phyloP scores from a whole-genome alignment of 148 eudicot genomes.

The Persicaria maculosa region DNA sequence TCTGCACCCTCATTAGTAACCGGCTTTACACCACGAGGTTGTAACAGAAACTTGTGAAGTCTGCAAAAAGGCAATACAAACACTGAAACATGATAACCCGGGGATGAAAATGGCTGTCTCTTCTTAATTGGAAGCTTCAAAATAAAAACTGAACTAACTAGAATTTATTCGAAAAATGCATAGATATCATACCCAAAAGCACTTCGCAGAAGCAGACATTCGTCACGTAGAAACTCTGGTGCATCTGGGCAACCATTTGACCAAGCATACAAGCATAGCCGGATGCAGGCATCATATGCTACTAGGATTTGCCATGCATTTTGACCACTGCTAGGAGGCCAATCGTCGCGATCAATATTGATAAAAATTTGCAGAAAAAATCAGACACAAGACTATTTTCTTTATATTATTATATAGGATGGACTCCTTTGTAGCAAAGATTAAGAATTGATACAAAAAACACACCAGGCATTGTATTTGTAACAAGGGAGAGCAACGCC shows the following conservation, averaged over 20 bases:
- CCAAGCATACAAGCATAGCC: constrained; percentile 75
- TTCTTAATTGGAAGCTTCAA: not conserved
- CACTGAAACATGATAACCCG: not conserved
- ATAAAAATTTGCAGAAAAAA: not conserved
- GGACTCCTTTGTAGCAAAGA: too few species aligned
- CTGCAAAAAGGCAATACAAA: constrained; percentile 22
- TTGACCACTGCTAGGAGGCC: constrained; percentile 42
- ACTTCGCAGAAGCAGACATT: constrained; percentile 60
- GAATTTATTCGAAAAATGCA: not conserved
- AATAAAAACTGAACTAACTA: not conserved
- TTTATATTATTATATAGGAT: too few species aligned
- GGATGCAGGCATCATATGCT: constrained; percentile 86
- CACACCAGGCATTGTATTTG: constrained; percentile 36
- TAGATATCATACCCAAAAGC: constrained; percentile 66
- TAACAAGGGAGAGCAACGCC: constrained; percentile 30
- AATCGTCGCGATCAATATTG: not conserved
- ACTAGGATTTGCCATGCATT: constrained; percentile 73
- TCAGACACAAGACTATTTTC: not conserved
- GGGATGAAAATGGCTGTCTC: not conserved
- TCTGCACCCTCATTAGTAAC: constrained; percentile 22
- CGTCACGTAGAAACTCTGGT: constrained; percentile 72
- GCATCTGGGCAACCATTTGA: constrained; percentile 75
- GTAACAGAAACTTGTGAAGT: constrained; percentile 62
- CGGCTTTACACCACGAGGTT: constrained; percentile 50
- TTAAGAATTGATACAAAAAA: not conserved